Percentiles rank a stretch among this genome's conserved stretches.
Conservation (phyloP, 345 rosid genomes). For the Limnanthes douglasii region DNA sequence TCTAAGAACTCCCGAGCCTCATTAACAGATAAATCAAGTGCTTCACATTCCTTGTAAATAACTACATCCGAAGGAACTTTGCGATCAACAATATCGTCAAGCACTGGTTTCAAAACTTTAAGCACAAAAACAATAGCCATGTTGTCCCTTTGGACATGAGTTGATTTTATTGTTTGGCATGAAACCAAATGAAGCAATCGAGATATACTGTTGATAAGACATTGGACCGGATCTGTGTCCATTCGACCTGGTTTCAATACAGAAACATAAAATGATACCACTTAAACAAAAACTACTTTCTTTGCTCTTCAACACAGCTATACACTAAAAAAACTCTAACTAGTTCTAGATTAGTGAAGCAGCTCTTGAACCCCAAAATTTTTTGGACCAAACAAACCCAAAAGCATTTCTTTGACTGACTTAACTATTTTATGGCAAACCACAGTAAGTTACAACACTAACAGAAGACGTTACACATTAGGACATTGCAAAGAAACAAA, state of each 20-base stretch:
- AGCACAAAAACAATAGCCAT: conserved; percentile 35
- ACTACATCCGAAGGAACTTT: conserved; percentile 30
- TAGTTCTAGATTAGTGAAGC: too few species aligned
- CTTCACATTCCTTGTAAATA: conserved; percentile 53
- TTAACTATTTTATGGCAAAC: too few species aligned
- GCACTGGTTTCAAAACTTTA: conserved; percentile 63
- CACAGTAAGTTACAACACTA: too few species aligned
- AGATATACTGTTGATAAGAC: conserved; percentile 73
- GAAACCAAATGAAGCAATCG: conserved; percentile 75
- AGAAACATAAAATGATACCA: too few species aligned
- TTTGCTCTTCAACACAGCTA: too few species aligned
- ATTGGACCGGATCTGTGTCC: conserved; percentile 42
- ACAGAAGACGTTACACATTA: too few species aligned
- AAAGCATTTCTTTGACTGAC: too few species aligned
- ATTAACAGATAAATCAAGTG: conserved; percentile 52
- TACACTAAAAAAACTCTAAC: too few species aligned
- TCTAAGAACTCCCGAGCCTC: conserved; percentile 72
- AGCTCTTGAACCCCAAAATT: too few species aligned
- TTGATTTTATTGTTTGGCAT: conserved; percentile 47
- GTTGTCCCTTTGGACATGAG: conserved; percentile 42
- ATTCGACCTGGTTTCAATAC: conserved; percentile 62
- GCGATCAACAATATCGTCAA: conserved; percentile 60
- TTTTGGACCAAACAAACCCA: too few species aligned
- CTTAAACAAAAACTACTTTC: too few species aligned
- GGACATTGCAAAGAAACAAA: too few species aligned